Base-by-base conservation (phyloP, 2,329 filamentous ascomycete species). In the Sordariomycetes sp. region DNA sequence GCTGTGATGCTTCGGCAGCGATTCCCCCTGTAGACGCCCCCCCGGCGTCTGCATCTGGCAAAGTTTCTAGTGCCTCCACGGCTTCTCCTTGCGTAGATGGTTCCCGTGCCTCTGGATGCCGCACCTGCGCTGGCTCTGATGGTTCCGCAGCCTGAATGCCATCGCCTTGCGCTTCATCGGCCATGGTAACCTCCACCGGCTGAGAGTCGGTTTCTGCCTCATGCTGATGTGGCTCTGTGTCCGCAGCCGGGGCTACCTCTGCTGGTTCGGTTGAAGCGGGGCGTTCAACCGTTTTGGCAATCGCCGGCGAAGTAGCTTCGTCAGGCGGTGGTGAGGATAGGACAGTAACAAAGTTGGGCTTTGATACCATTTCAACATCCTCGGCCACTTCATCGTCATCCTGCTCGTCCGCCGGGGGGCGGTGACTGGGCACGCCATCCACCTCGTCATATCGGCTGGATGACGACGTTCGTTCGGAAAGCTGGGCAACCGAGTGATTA, bases 371-470 rank as follows among this genome's bases (percentile, higher is more conserved):
- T 6, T 57, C 55, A 7, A 57, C 48, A 37, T 57, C 52, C 7
- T 22, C 28, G 6, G 52, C 5, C 12, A 28, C 46, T 51, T 57
- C 55, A 10, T 37, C 46, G 3, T 22, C n/a, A 52, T 34, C 18
- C 25, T 48, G 43, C 18, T 56, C 20, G 46, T 18, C 2, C 12
- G 50, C 25, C n/a, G 16, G 14, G 22, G 46, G 20, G 22, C 11
- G 11, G 7, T 12, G 46, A 50, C 22, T 4, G 8, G n/a, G 53
- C 3, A 37, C 46, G 5, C 59, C 61, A 6, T 51, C 32, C 48
- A 66, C 48, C 6, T 35, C 43, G 25, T 60, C 54, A 50, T 20
- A 20, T 22, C 22, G 46, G 46, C 22, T 24, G 20, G 46, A 22
- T 24, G 22, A 50, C 14, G 46, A 24, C 3, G 11, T 14, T 11